Percentiles rank a stretch among this genome's conserved stretches.
Evolutionary conservation across 164 flowering plant genomes (phyloP).

Genomic region (Berberis vulgaris): DNA sequence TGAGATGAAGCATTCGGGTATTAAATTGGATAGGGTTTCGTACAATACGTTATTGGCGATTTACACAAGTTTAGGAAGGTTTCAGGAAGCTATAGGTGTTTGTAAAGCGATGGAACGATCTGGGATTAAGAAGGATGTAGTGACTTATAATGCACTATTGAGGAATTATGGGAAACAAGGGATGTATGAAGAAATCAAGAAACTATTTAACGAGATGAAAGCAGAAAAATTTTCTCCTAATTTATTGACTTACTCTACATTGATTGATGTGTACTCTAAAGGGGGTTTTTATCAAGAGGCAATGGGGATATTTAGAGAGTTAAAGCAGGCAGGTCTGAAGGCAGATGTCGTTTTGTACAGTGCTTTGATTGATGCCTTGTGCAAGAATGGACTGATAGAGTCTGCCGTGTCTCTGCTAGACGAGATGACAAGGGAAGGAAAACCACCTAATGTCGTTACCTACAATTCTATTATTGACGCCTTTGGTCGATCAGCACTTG

Average conservation of each 20-base stretch:
- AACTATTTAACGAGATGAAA: slow-evolving; percentile 68
- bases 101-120: slow-evolving; percentile 74
- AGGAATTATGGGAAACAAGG: slow-evolving; percentile 91
- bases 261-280: slow-evolving; percentile 80
- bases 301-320: slow-evolving; percentile 67
- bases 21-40: slow-evolving; percentile 70
- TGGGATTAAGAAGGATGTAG: slow-evolving; percentile 77
- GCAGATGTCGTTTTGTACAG: slow-evolving; percentile 97
- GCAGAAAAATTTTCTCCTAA: slow-evolving; percentile 44
- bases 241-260: slow-evolving; percentile 77
- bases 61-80: slow-evolving; percentile 77
- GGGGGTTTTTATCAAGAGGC: slow-evolving; percentile 83
- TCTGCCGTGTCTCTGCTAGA: slow-evolving; percentile 72
- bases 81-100: slow-evolving; percentile 69
- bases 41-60: slow-evolving; percentile 76
- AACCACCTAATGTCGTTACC: slow-evolving; percentile 88
- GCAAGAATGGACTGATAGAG: slow-evolving; percentile 84
- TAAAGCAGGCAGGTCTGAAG: slow-evolving; percentile 70
- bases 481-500: slow-evolving; percentile 52
- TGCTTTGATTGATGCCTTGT: slow-evolving; percentile 79
- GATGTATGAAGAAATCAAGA: slow-evolving; percentile 53
- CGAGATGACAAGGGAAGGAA: slow-evolving; percentile 89
- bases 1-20: slow-evolving; percentile 69
- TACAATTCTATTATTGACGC: slow-evolving; percentile 96
- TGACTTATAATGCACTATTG: slow-evolving; percentile 87